Conservation (phyloP, 805 yeast species). For the Alloascoidea hylecoeti region DNA sequence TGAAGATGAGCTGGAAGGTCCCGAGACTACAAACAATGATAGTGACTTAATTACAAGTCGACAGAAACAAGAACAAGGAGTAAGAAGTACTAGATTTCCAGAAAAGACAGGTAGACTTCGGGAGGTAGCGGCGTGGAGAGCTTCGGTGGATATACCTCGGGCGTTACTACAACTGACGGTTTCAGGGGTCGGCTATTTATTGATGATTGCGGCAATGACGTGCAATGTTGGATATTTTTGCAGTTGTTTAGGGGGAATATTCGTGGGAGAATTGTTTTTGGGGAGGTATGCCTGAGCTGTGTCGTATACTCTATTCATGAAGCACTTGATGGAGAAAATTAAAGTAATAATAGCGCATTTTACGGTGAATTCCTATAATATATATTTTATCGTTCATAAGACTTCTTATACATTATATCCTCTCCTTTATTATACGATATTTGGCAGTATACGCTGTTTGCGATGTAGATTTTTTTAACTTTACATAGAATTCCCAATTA, state of each 20-base stretch:
- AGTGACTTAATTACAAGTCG: neutral
- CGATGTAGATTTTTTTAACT: too few species aligned
- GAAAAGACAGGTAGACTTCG: too few species aligned
- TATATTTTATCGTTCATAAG: too few species aligned
- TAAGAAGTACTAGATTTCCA: too few species aligned
- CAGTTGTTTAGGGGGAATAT: conserved; percentile 13
- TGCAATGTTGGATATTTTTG: conserved; percentile 15
- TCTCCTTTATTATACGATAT: too few species aligned
- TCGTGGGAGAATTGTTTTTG: conserved; percentile 13
- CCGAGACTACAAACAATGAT: neutral
- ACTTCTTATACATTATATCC: too few species aligned
- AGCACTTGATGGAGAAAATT: too few species aligned
- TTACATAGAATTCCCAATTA: too few species aligned
- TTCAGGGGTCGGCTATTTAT: conserved; percentile 10
- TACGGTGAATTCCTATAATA: too few species aligned
- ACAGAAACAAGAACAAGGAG: neutral
- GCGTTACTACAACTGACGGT: conserved; percentile 9
- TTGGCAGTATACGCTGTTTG: too few species aligned
- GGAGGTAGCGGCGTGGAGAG: conserved; percentile 12
- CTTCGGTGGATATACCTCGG: conserved; percentile 10
- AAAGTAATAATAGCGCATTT: too few species aligned
- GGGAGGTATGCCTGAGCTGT: conserved; percentile 14
- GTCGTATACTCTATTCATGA: too few species aligned
- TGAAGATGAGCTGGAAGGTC: conserved; percentile 7
- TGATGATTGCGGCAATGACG: conserved; percentile 16